A percentile compares a stretch with the other conserved stretches of the same genome.
Conservation (phyloP, 2,329 filamentous ascomycete genomes). For the Aspergillus sp. region DNA sequence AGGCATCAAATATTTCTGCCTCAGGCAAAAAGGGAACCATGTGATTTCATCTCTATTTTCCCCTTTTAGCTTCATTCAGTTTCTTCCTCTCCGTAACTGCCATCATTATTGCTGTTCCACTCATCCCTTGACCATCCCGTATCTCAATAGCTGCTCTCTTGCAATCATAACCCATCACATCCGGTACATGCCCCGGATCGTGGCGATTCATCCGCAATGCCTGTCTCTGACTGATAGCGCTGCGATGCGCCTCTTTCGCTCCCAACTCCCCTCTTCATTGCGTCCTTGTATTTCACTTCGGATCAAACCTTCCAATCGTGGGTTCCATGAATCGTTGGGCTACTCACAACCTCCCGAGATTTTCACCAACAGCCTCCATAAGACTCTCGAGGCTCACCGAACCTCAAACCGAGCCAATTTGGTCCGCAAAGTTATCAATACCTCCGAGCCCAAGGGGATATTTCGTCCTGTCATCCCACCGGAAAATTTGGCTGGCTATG, state of each 20-base stretch:
- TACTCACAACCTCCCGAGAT: slow-evolving; percentile 17
- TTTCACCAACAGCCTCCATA: slow-evolving; percentile 28
- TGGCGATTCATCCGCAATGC: slow-evolving; percentile 7
- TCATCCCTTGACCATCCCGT: neutral
- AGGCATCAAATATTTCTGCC: too few species aligned
- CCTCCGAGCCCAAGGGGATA: slow-evolving; percentile 9
- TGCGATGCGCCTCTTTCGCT: slow-evolving; percentile 19
- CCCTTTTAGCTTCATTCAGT: neutral
- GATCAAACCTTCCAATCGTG: neutral
- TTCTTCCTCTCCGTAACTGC: neutral
- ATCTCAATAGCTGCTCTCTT: neutral
- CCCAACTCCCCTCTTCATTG: slow-evolving; percentile 3
- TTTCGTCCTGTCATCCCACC: slow-evolving; percentile 12
- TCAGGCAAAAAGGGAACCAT: neutral
- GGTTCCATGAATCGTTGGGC: slow-evolving; percentile 7
- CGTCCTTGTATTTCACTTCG: neutral
- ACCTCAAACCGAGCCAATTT: slow-evolving; percentile 30
- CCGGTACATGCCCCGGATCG: slow-evolving; percentile 11
- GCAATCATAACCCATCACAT: neutral
- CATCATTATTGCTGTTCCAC: neutral
- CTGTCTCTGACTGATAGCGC: slow-evolving; percentile 11
- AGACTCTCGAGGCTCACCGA: slow-evolving; percentile 40
- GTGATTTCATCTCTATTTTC: neutral
- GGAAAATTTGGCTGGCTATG: slow-evolving; percentile 6
- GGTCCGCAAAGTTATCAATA: slow-evolving; percentile 25